phyloP scores from a whole-genome alignment of 2,329 filamentous ascomycete species.

The Pleomassaria siparia region DNA sequence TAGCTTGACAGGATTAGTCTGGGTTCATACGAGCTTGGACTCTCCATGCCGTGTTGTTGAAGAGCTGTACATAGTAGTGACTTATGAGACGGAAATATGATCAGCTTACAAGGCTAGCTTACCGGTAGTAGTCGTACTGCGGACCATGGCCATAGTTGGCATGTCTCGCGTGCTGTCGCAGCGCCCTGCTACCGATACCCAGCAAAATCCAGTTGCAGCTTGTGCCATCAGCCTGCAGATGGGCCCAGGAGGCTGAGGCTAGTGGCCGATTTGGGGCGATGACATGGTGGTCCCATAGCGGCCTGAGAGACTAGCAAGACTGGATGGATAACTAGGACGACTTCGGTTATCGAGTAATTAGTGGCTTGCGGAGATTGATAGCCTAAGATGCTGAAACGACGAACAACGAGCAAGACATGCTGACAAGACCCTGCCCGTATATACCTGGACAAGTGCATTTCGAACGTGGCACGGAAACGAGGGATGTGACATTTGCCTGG shows the following conservation, averaged over 20 bases:
- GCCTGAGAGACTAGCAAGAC: not conserved
- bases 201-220: not conserved
- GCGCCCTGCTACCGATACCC: not conserved
- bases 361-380: conserved; percentile 7
- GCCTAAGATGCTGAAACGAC: conserved; percentile 5
- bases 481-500: not conserved
- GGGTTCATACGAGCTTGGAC: not conserved
- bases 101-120: conserved; percentile 8
- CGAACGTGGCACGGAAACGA: not conserved
- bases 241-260: not conserved
- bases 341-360: not conserved
- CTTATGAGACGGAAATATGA: conserved; percentile 2
- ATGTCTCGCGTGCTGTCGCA: conserved; percentile 5
- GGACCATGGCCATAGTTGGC: not conserved
- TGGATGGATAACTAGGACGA: too few species aligned
- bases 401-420: not conserved
- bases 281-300: not conserved
- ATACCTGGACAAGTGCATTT: too few species aligned
- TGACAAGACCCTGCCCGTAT: not conserved
- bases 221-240: not conserved
- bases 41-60: conserved; percentile 2
- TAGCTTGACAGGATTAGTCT: conserved; percentile 5
- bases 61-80: conserved; percentile 1
- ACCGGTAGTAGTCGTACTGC: not conserved
- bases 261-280: not conserved